Evolutionary conservation across 805 yeast genomes (phyloP).

Genomic region (Myxozyma monticola): DNA sequence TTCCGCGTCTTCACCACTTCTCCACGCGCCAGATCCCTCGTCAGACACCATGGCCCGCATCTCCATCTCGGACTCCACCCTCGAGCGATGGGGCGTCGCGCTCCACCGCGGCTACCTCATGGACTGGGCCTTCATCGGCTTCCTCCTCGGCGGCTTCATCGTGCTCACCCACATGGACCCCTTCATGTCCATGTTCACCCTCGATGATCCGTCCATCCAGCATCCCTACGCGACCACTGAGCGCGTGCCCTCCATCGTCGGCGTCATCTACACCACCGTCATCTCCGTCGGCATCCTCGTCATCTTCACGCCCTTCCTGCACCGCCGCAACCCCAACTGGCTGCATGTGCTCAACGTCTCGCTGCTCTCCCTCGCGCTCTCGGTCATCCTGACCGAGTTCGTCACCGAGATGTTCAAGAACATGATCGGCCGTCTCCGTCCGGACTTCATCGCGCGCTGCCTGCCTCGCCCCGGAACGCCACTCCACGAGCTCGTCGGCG

Average conservation of each 20-base stretch:
- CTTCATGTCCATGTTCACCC: conserved; percentile 47
- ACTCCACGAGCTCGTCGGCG: conserved; percentile 37
- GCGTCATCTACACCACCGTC: conserved; percentile 27
- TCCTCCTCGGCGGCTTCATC: conserved; percentile 26
- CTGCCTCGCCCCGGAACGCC: conserved; percentile 62
- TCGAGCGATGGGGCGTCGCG: conserved; percentile 6
- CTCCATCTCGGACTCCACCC: too few species aligned
- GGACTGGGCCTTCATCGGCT: conserved; percentile 27
- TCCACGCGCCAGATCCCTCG: too few species aligned
- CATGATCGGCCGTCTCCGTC: conserved; percentile 86
- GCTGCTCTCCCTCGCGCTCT: conserved; percentile 28
- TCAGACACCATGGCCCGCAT: too few species aligned
- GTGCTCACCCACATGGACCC: conserved; percentile 29
- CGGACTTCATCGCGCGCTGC: conserved; percentile 90
- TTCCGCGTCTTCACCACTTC: too few species aligned
- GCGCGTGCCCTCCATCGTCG: conserved; percentile 54
- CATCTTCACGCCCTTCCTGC: conserved; percentile 28
- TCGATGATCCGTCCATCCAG: conserved; percentile 74
- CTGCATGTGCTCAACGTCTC: conserved; percentile 29
- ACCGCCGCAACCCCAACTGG: conserved; percentile 29
- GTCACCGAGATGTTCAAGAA: conserved; percentile 77
- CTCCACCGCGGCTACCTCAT: conserved; percentile 21
- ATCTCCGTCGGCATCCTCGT: conserved; percentile 27
- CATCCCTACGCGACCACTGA: conserved; percentile 82
- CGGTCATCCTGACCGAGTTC: conserved; percentile 37